Base-by-base conservation (phyloP, 345 rosid species). In the Eucalyptus dawsonii region DNA sequence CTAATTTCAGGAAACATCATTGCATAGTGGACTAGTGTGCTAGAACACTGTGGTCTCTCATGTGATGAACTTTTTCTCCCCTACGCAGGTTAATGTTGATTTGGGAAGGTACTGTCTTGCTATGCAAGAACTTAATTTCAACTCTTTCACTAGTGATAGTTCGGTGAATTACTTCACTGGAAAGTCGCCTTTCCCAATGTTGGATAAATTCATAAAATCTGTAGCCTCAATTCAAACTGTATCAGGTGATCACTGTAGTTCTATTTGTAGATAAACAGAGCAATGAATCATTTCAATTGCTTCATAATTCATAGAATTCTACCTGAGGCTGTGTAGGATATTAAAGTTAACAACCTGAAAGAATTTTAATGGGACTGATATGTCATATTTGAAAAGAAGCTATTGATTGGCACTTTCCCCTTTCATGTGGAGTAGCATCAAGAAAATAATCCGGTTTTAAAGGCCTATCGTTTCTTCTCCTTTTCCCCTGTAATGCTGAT, bases 111-210 rank as follows among this genome's bases (percentile, higher is more conserved):
- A 88, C 87, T 58, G 86, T 54, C 89, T 40, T 50, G 88, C 89
- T 62, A 69, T 89, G 90, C 94, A 86, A 91, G 93, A 86, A 88
- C 88, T 92, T 86, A 90, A 89, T 40, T 69, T 88, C 44, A 92
- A 90, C 91, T 85, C 93, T 88, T 87, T 89, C 89, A 24, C 92
- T 90, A 92, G 87, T 88, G 94, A 92, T 87, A 86, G 93, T 86
- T 90, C 97, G 69, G 88, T 90, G 45, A 88, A 96, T 9, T 94
- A 90, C 90, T 88, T 89, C 4, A 92, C 67, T 90, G 95, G 97
- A 40, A 96, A 95, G 92, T 96, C 99, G 50, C 99, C 97, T 16
- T 97, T 96, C 92, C 98, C 97, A 40, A 91, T 87, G 56, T 90
- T 97, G 93, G 99, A 97, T 93, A 93, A 93, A 47, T 47, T 47